A percentile compares a stretch with the other conserved stretches of the same genome.
Conservation (phyloP, 805 yeast species). For the Ogataea siamensis region DNA sequence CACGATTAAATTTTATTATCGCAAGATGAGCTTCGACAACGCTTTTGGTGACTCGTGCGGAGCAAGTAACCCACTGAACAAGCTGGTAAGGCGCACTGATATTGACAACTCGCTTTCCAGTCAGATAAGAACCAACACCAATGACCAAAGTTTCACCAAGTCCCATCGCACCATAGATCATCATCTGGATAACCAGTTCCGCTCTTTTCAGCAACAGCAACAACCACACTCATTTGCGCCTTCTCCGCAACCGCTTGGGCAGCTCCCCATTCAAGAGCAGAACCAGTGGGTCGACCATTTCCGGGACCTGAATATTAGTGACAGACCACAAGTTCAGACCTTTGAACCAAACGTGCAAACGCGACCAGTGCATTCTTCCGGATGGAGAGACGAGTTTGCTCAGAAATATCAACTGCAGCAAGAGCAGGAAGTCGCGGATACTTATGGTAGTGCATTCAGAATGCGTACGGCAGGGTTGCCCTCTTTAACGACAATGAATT, state of each 20-base stretch:
- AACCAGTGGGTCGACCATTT: conserved; percentile 26
- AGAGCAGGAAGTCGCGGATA: conserved; percentile 10
- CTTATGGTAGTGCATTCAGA: conserved; percentile 7
- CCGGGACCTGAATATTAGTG: conserved; percentile 18
- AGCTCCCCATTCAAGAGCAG: conserved; percentile 2
- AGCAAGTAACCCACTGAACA: conserved; percentile 43
- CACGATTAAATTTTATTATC: not conserved
- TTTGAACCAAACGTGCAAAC: not conserved
- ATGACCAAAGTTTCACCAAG: conserved; percentile 11
- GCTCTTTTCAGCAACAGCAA: conserved; percentile 8
- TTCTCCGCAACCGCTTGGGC: conserved; percentile 1
- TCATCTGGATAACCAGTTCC: conserved; percentile 30
- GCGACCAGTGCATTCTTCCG: conserved; percentile 2
- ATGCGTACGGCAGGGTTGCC: conserved; percentile 3
- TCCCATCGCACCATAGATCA: conserved; percentile 30
- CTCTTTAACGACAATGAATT: no score
- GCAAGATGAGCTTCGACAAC: conserved; percentile 22
- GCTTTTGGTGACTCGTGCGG: conserved; percentile 37
- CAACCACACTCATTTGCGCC: not conserved
- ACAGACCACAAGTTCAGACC: not conserved
- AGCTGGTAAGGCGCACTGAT: conserved; percentile 40
- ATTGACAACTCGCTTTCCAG: conserved; percentile 41
- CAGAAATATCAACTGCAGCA: conserved; percentile 11
- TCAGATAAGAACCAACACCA: conserved; percentile 26
- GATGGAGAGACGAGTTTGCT: conserved; percentile 19